phyloP scores from a whole-genome alignment of 2,329 filamentous ascomycete genomes.

The Ilyonectria mors-panacis region DNA sequence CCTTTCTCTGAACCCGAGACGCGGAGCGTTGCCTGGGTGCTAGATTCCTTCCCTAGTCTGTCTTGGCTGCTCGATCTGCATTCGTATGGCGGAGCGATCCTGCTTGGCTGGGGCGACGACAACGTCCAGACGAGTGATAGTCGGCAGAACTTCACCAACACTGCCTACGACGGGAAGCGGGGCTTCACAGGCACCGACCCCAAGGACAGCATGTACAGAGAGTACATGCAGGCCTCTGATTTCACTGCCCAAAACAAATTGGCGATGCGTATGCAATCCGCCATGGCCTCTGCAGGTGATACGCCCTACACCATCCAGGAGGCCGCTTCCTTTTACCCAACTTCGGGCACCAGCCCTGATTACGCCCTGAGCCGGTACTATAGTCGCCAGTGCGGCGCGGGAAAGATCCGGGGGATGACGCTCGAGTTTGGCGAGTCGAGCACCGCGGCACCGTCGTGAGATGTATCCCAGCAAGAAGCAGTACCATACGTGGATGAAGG shows the following conservation, averaged over 20 bases:
- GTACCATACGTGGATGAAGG: slow-evolving; percentile 61
- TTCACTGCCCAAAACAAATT: slow-evolving; percentile 51
- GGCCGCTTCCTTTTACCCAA: slow-evolving; percentile 61
- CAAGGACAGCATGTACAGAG: slow-evolving; percentile 56
- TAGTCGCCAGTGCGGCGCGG: slow-evolving; percentile 48
- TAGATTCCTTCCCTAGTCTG: slow-evolving; percentile 64
- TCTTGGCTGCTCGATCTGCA: slow-evolving; percentile 73
- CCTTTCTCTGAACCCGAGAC: slow-evolving; percentile 71
- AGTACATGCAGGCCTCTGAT: slow-evolving; percentile 61
- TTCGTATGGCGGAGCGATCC: slow-evolving; percentile 65
- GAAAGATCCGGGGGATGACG: slow-evolving; percentile 59
- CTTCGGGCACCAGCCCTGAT: slow-evolving; percentile 62
- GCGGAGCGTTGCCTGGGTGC: slow-evolving; percentile 66
- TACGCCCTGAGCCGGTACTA: slow-evolving; percentile 64
- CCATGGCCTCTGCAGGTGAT: slow-evolving; percentile 58
- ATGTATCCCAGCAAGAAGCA: slow-evolving; percentile 63
- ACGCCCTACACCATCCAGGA: slow-evolving; percentile 57
- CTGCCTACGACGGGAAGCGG: slow-evolving; percentile 65
- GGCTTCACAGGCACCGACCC: slow-evolving; percentile 60
- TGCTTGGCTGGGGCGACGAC: slow-evolving; percentile 73
- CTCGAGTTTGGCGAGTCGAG: slow-evolving; percentile 62
- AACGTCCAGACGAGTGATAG: slow-evolving; percentile 62
- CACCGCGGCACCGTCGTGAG: slow-evolving; percentile 47
- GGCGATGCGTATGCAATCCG: slow-evolving; percentile 52
- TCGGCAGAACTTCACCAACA: slow-evolving; percentile 67